These are phyloP conservation scores for Linum trigynum DNA, from an alignment of 345 rosid genomes.

Conservation along the genomic window DNA sequence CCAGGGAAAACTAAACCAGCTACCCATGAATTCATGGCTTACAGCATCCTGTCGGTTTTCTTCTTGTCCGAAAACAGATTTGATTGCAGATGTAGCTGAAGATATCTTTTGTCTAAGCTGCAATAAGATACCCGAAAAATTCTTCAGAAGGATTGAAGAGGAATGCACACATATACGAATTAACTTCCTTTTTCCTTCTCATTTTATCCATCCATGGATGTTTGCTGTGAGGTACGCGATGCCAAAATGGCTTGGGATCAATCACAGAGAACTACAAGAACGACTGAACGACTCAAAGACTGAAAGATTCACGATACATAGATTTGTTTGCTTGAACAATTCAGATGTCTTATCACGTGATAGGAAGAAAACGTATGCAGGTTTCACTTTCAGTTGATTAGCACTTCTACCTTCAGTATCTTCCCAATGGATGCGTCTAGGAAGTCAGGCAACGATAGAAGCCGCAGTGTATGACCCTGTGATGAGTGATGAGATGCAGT, in stretches of 20 bases:
- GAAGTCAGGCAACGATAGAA: constrained; percentile 90
- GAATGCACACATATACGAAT: neutral
- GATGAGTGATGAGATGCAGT: constrained; percentile 14
- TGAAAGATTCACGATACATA: neutral
- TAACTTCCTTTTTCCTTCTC: neutral
- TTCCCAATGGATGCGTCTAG: constrained; percentile 94
- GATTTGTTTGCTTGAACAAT: neutral
- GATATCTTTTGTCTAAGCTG: constrained; percentile 91
- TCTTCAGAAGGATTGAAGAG: neutral
- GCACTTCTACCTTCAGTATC: constrained; percentile 63
- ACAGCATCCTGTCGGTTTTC: constrained; percentile 52
- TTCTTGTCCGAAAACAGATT: constrained; percentile 86
- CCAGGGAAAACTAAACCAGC: constrained; percentile 8
- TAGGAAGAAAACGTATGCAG: neutral
- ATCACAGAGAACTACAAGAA: neutral
- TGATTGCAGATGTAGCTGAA: constrained; percentile 91
- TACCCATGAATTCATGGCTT: constrained; percentile 26
- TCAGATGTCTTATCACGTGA: neutral
- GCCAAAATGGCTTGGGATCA: no score
- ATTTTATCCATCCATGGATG: neutral
- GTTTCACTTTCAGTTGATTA: neutral
- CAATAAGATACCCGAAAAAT: constrained; percentile 12
- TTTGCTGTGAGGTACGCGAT: no score
- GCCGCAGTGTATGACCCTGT: constrained; percentile 88
- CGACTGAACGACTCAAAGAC: neutral